phyloP scores from a whole-genome alignment of 2,329 filamentous ascomycete species.

The Aspergillus niger region DNA sequence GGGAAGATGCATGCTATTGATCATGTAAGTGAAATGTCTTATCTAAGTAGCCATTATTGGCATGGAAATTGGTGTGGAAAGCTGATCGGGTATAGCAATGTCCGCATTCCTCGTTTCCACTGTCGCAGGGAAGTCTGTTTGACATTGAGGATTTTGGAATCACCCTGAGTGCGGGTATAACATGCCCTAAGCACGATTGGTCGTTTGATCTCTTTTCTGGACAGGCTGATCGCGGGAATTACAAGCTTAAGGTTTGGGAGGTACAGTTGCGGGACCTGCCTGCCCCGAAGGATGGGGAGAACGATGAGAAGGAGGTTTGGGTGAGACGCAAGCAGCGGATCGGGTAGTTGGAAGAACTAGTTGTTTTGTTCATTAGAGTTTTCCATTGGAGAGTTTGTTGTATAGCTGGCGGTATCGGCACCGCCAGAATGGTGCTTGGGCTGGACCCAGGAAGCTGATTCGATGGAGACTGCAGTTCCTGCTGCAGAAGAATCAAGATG shows the following conservation, averaged over 20 bases:
- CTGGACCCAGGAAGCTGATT: background rate
- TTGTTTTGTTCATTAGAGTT: background rate
- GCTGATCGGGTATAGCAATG: conserved; percentile 54
- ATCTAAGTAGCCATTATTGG: too few relatives aligned
- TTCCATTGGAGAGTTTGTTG: background rate
- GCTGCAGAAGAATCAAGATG: too few relatives aligned
- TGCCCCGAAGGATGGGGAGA: background rate
- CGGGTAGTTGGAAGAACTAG: conserved; percentile 19
- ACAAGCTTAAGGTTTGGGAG: conserved; percentile 66
- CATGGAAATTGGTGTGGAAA: background rate
- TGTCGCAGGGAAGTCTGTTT: conserved; percentile 64
- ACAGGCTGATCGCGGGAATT: conserved; percentile 61
- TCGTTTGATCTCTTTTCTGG: conserved; percentile 70
- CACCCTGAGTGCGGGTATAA: conserved; percentile 54
- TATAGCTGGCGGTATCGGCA: background rate
- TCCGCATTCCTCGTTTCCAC: conserved; percentile 67
- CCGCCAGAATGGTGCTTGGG: background rate
- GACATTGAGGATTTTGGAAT: conserved; percentile 73
- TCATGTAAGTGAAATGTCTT: conserved; percentile 52
- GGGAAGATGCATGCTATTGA: conserved; percentile 68
- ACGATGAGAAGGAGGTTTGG: conserved; percentile 35
- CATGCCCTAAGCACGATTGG: conserved; percentile 71
- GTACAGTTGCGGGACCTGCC: conserved; percentile 54
- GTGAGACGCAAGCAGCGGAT: conserved; percentile 39
- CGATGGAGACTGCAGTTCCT: too few relatives aligned